Conservation (phyloP, 2,329 filamentous ascomycete species). For the Decorospora gaudefroyi region DNA sequence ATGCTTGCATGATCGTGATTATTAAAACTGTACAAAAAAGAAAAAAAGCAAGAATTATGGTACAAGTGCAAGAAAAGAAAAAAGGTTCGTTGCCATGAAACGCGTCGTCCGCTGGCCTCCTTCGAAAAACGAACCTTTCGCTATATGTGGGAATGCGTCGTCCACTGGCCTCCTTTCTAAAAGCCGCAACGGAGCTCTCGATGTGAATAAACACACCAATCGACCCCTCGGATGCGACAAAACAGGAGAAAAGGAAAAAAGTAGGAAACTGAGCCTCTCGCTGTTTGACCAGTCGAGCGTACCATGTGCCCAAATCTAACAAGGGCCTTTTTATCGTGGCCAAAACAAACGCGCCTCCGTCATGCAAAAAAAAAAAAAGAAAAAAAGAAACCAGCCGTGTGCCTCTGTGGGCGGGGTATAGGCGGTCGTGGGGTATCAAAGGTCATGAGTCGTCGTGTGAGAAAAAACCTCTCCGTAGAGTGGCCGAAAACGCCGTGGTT, state of each 20-base stretch:
- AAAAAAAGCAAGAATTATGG: too few relatives aligned
- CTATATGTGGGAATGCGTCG: neutral
- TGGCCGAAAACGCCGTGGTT: slow-evolving; percentile 20
- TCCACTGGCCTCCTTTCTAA: too few relatives aligned
- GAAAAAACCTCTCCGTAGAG: slow-evolving; percentile 14
- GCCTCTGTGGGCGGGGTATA: slow-evolving; percentile 17
- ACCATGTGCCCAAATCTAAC: neutral
- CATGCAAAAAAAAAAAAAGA: slow-evolving; percentile 3
- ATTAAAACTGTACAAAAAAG: neutral
- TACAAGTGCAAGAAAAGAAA: too few relatives aligned
- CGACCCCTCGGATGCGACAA: too few relatives aligned
- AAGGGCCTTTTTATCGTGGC: neutral
- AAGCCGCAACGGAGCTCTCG: too few relatives aligned
- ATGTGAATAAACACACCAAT: too few relatives aligned
- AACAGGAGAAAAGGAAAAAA: neutral
- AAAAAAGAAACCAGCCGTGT: neutral
- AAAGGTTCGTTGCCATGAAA: too few relatives aligned
- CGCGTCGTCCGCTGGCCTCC: too few relatives aligned
- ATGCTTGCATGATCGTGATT: too few relatives aligned
- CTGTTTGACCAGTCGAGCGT: neutral
- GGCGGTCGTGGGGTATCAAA: slow-evolving; percentile 13
- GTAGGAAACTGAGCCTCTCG: slow-evolving; percentile 2
- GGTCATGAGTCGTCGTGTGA: slow-evolving; percentile 20
- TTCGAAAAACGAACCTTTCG: too few relatives aligned
- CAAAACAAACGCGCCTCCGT: neutral